Conservation (phyloP, 1,139 yeast species). For the Blastobotrys proliferans region DNA sequence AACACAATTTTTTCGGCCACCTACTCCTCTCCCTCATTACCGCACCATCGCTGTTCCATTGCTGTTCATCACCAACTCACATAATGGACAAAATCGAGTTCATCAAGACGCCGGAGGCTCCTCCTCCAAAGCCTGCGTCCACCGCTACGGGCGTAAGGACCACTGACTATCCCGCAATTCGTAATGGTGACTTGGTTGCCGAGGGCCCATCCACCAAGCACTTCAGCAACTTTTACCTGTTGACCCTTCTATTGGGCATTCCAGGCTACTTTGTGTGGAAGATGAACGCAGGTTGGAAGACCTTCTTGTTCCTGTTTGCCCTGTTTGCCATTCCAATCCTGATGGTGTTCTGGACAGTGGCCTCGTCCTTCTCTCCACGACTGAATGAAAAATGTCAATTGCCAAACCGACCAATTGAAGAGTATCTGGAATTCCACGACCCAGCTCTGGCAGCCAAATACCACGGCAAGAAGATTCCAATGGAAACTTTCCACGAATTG, state of each 20-base stretch:
- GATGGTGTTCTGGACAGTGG: constrained; percentile 76
- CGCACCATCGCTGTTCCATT: no score
- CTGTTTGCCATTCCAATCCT: constrained; percentile 62
- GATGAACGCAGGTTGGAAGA: constrained; percentile 70
- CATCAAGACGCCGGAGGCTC: constrained; percentile 56
- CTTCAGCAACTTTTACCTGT: constrained; percentile 61
- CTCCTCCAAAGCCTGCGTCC: constrained; percentile 49
- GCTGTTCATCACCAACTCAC: no score
- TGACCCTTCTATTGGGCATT: constrained; percentile 50
- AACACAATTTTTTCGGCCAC: no score
- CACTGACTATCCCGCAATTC: constrained; percentile 65
- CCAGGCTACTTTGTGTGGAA: constrained; percentile 65
- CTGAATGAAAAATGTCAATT: constrained; percentile 70
- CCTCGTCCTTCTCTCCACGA: constrained; percentile 77
- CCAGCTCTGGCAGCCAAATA: constrained; percentile 68
- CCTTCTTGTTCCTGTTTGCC: constrained; percentile 48
- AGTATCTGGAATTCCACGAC: constrained; percentile 79
- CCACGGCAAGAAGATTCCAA: constrained; percentile 77
- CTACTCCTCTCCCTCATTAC: no score
- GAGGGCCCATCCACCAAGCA: constrained; percentile 85
- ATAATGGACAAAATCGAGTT: constrained; percentile 36
- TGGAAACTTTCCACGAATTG: constrained; percentile 88
- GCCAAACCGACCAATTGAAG: constrained; percentile 75
- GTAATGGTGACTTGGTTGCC: constrained; percentile 85
- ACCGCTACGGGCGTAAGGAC: constrained; percentile 57